Evolutionary conservation across 1,284 basidiomycete species (phyloP).

Genomic region (Schizophyllum amplum): DNA sequence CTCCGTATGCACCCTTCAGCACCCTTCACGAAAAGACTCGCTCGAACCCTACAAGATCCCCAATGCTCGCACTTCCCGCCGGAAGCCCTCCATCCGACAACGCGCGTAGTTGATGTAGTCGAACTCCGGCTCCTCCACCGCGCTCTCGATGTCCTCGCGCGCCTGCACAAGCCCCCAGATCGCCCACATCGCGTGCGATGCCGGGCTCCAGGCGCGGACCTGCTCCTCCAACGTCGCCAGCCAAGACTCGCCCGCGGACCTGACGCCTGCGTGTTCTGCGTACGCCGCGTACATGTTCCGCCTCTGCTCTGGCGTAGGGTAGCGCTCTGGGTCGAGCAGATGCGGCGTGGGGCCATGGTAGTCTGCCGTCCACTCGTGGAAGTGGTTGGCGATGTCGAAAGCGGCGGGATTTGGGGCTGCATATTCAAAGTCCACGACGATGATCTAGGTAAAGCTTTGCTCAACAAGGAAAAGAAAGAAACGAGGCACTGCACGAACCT

Average conservation of each 20-base stretch:
- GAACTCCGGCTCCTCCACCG: conserved; percentile 57
- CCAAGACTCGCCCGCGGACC: conserved; percentile 24
- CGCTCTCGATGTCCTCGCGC: conserved; percentile 66
- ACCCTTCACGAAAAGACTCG: no score
- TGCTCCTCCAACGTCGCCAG: conserved; percentile 60
- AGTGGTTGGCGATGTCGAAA: conserved; percentile 94
- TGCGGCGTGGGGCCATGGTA: conserved; percentile 77
- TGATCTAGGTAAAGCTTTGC: conserved; percentile 48
- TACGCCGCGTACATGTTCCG: conserved; percentile 82
- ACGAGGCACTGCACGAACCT: conserved; percentile 36
- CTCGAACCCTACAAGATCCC: conserved; percentile 31
- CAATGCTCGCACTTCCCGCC: conserved; percentile 43
- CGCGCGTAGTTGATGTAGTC: conserved; percentile 70
- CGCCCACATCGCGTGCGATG: conserved; percentile 84
- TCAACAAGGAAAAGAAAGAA: conserved; percentile 2
- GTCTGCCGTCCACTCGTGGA: conserved; percentile 91
- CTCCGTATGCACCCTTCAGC: no score
- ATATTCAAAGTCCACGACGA: conserved; percentile 95
- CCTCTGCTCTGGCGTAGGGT: conserved; percentile 70
- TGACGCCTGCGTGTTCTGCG: conserved; percentile 41
- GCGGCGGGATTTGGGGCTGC: conserved; percentile 83
- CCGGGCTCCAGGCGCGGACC: conserved; percentile 79
- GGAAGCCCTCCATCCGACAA: conserved; percentile 57
- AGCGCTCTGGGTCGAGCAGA: conserved; percentile 56
- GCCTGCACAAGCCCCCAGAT: conserved; percentile 91